A percentile compares a stretch with the other conserved stretches of the same genome.
Evolutionary conservation across 768 basidiomycete genomes (phyloP).

Genomic region (Daedalea quercina): DNA sequence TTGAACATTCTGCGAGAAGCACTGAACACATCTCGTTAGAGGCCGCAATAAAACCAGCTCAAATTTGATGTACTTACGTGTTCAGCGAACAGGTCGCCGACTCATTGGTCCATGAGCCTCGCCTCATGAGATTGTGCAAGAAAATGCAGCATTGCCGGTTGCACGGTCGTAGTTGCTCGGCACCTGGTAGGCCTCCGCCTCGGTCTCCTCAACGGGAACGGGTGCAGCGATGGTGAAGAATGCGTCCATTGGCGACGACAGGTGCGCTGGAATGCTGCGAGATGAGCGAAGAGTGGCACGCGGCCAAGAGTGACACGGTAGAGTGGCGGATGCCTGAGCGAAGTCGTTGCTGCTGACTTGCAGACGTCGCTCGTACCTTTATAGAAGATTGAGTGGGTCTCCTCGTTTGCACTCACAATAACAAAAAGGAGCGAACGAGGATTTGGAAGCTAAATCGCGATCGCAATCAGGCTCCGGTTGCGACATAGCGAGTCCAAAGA

Average conservation of each 20-base stretch:
- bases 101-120: background rate
- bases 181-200: background rate
- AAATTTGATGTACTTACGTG: too few species aligned
- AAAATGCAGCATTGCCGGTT: background rate
- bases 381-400: too few species aligned
- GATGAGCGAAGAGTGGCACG: background rate
- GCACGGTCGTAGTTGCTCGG: background rate
- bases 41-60: too few species aligned
- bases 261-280: background rate
- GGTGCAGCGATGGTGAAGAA: slow-evolving; percentile 15
- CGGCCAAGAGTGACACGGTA: too few species aligned
- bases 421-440: too few species aligned
- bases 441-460: too few species aligned
- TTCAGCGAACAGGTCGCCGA: background rate
- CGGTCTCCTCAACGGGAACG: slow-evolving; percentile 12
- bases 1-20: background rate
- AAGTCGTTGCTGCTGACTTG: too few species aligned
- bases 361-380: too few species aligned
- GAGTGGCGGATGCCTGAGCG: too few species aligned
- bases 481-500: too few species aligned
- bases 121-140: background rate
- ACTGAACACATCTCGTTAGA: background rate
- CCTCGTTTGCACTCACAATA: too few species aligned
- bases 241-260: slow-evolving; percentile 11
- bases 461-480: too few species aligned